Conservation (phyloP, 257 asterid genomes). For the Verbena officinalis region DNA sequence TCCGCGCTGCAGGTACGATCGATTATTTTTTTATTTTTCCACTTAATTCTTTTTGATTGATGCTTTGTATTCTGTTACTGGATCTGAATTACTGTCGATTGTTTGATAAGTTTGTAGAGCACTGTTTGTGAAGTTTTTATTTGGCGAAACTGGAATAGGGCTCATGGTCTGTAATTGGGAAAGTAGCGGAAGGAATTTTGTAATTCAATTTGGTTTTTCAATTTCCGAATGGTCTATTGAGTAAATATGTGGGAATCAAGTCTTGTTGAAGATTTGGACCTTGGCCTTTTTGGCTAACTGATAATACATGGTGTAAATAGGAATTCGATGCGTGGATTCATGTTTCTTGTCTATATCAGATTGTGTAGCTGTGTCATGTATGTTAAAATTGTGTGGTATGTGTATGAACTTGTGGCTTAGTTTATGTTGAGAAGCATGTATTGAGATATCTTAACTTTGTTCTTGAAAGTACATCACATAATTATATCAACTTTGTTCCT, state of each 20-base stretch:
- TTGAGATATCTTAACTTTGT: conserved; percentile 2
- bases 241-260: neutral
- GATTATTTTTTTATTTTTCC: neutral
- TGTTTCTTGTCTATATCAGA: neutral
- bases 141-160: conserved; percentile 1
- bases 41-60: neutral
- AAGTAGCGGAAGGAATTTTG: neutral
- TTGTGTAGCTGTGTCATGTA: neutral
- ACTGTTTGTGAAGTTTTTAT: neutral
- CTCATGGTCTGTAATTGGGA: conserved; percentile 1
- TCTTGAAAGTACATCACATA: neutral
- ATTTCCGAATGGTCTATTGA: neutral
- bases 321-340: conserved; percentile 5
- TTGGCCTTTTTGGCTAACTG: neutral
- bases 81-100: conserved; percentile 12
- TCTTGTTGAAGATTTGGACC: neutral
- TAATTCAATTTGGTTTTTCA: neutral
- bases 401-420: neutral
- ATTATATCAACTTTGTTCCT: neutral
- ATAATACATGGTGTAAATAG: neutral
- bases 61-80: neutral
- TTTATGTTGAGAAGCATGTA: neutral
- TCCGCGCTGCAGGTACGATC: conserved; percentile 25
- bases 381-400: neutral
- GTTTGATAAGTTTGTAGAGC: neutral